Percentiles rank a stretch among this genome's conserved stretches.
Conservation (phyloP, 192 early-diverging fungal genomes). For the Rhizophagus clarus region DNA sequence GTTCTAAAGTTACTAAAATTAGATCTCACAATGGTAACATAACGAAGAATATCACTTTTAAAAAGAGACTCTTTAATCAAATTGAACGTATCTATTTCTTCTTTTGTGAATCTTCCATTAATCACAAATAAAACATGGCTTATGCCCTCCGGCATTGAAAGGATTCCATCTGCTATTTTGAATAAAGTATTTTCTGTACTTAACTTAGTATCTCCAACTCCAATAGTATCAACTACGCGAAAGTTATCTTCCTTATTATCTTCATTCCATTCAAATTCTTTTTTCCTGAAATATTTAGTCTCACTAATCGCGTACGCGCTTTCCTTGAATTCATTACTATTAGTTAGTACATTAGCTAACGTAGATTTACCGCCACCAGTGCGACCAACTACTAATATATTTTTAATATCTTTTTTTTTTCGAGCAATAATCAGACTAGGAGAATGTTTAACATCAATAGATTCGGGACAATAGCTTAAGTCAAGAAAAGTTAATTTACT, state of each 20-base stretch:
- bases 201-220: not conserved
- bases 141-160: not conserved
- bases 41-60: not conserved
- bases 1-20: not conserved
- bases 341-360: no score
- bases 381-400: not conserved
- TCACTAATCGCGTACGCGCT: no score
- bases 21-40: conserved; percentile 17
- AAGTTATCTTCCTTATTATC: not conserved
- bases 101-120: not conserved
- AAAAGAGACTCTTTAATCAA: not conserved
- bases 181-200: not conserved
- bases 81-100: not conserved
- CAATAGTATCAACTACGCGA: not conserved
- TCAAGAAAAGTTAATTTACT: no score
- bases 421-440: no score
- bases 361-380: no score
- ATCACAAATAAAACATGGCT: not conserved
- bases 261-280: not conserved
- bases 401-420: not conserved
- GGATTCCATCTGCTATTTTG: not conserved
- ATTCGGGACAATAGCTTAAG: no score
- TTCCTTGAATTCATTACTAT: no score
- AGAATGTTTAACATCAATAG: no score
- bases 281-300: no score